A percentile compares a stretch with the other conserved stretches of the same genome.
Evolutionary conservation across 2,329 filamentous ascomycete species (phyloP).

Genomic region (Colletotrichum noveboracense): DNA sequence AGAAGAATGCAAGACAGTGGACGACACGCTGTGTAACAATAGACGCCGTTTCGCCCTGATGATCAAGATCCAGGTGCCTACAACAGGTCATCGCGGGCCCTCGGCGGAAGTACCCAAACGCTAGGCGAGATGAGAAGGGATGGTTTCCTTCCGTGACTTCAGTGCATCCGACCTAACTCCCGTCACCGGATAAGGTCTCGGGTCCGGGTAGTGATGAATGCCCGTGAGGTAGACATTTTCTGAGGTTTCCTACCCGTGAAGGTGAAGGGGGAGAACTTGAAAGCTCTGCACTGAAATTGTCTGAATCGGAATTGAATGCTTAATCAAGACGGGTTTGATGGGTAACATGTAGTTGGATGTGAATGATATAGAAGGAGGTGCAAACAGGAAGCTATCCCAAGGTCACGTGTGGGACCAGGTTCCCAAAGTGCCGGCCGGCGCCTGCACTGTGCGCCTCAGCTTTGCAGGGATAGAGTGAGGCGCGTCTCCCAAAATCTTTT

Average conservation of each 20-base stretch:
- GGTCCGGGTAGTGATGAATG: not conserved
- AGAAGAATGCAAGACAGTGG: not conserved
- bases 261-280: not conserved
- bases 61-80: not conserved
- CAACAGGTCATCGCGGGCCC: not conserved
- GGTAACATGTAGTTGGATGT: not conserved
- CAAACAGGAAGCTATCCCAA: constrained; percentile 1
- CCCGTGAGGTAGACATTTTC: not conserved
- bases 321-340: not conserved
- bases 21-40: not conserved
- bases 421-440: constrained; percentile 10
- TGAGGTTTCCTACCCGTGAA: not conserved
- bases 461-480: constrained; percentile 20
- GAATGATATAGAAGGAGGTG: not conserved
- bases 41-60: not conserved
- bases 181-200: not conserved
- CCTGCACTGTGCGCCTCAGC: constrained; percentile 17
- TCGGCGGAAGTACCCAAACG: not conserved
- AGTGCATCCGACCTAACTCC: not conserved
- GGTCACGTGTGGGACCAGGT: constrained; percentile 21
- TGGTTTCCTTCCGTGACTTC: not conserved
- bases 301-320: not conserved
- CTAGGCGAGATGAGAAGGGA: not conserved
- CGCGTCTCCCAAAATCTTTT: constrained; percentile 25
- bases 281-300: not conserved